phyloP scores from a whole-genome alignment of 768 basidiomycete genomes.

The Tulasnella sp. region DNA sequence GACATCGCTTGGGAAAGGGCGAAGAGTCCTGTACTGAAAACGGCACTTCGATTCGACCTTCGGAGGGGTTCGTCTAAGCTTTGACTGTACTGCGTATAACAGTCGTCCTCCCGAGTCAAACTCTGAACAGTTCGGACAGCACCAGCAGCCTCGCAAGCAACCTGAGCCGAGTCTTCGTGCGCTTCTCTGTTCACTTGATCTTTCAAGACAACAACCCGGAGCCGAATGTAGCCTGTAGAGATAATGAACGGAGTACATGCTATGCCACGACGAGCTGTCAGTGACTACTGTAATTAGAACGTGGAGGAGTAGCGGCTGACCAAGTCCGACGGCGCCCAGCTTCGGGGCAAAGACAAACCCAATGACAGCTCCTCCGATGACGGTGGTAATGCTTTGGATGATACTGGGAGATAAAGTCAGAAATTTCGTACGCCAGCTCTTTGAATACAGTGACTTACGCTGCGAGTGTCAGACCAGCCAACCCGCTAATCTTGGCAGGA shows the following conservation, averaged over 20 bases:
- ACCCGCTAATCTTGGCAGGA: conserved; percentile 80
- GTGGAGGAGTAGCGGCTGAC: conserved; percentile 38
- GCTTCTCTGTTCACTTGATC: conserved; percentile 71
- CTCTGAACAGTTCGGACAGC: conserved; percentile 86
- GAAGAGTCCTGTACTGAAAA: conserved; percentile 60
- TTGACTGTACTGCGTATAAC: conserved; percentile 52
- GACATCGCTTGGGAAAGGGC: conserved; percentile 62
- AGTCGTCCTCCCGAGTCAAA: conserved; percentile 79
- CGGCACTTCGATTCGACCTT: conserved; percentile 51
- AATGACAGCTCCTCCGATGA: conserved; percentile 62
- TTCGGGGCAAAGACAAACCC: conserved; percentile 74
- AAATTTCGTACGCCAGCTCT: neutral
- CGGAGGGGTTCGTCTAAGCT: conserved; percentile 65
- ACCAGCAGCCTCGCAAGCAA: conserved; percentile 86
- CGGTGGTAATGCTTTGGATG: conserved; percentile 62
- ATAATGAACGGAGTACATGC: conserved; percentile 63
- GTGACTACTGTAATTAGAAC: neutral
- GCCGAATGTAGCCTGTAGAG: conserved; percentile 76
- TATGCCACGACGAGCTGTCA: conserved; percentile 24
- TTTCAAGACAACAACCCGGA: conserved; percentile 82
- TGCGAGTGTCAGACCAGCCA: conserved; percentile 81
- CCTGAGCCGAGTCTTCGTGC: conserved; percentile 72
- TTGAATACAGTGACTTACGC: conserved; percentile 30
- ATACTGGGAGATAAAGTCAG: conserved; percentile 42
- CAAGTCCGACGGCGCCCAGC: conserved; percentile 47